These are phyloP conservation scores for Parasitella parasitica DNA, from an alignment of 371 early-diverging fungal genomes.

Conservation along the genomic window DNA sequence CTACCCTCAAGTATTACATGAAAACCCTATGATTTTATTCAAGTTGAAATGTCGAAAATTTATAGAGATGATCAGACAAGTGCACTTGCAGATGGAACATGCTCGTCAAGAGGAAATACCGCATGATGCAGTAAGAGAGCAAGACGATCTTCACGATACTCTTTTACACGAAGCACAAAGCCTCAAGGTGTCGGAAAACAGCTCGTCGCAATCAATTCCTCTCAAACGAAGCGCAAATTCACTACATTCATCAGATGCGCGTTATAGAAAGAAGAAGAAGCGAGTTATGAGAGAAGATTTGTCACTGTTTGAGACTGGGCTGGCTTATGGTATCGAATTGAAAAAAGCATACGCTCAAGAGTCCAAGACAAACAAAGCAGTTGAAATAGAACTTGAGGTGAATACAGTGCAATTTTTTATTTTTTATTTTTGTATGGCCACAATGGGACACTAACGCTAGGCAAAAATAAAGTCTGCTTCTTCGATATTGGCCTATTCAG, in stretches of 20 bases:
- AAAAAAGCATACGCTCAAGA: slow-evolving; percentile 56
- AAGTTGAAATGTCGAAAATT: slow-evolving; percentile 85
- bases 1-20: slow-evolving; percentile 65
- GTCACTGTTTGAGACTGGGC: slow-evolving; percentile 23
- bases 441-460: no score
- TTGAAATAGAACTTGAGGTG: slow-evolving; percentile 28
- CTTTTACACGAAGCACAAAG: slow-evolving; percentile 23
- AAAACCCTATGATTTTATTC: slow-evolving; percentile 53
- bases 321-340: slow-evolving; percentile 69
- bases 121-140: neutral
- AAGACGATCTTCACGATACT: neutral
- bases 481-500: slow-evolving; percentile 79
- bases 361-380: slow-evolving; percentile 21
- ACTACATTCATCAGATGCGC: slow-evolving; percentile 25
- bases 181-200: neutral
- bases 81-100: slow-evolving; percentile 13
- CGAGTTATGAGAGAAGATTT: slow-evolving; percentile 2
- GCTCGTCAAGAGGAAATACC: slow-evolving; percentile 16
- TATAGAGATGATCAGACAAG: slow-evolving; percentile 73
- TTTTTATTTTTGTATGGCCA: no score
- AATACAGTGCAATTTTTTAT: neutral
- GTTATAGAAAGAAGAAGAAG: slow-evolving; percentile 17
- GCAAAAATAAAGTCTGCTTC: slow-evolving; percentile 56
- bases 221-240: slow-evolving; percentile 17
- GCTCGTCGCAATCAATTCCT: neutral